Evolutionary conservation across 768 basidiomycete species (phyloP), one percentile per base, ranked within the genome.

Genomic region (Lentinus brumalis): DNA sequence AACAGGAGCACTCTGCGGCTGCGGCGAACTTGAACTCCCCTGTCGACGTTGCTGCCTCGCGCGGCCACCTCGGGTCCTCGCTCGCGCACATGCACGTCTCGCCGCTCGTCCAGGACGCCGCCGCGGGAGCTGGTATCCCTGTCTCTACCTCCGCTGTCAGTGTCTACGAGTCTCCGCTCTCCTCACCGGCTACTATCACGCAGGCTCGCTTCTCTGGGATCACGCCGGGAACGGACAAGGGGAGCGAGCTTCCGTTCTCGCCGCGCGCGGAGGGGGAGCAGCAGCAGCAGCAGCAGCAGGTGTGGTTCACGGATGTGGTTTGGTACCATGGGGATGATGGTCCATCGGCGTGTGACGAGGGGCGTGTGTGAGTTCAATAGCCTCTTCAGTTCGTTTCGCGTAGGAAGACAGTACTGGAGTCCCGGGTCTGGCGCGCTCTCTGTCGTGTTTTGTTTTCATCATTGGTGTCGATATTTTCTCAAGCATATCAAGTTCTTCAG

Each of bases 261-360:
- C 32, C n/a, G 9, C 39, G 32, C 16, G 52, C 14, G 10, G n/a
- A 21, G 0, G 21, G 32, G 38, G 21, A 26, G n/a, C 18, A 21
- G 35, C 12, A 26, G 21, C 18, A 21, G 35, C 12, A 26, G 21
- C 1, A 26, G 18, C 8, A n/a, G 16, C 32, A 54, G 56, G 58
- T 45, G 14, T 62, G 61, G 61, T 62, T 62, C 39, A 62, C 52
- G 4, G 61, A 62, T 12, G 61, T 62, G 9, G 61, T 58, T 46
- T 62, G 61, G 61, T 50, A 50, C 32, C 21, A 26, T 26, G 61
- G 56, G 31, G 61, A 53, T 4, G 61, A 58, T 31, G 56, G 61
- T 11, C 61, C 61, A 5, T 49, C 56, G 32, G 49, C 32, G 12
- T 42, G 39, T 38, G 53, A 42, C 46, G 59, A 60, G 35, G 7